Conservation (phyloP, 192 early-diverging fungal species). For the Entomortierella beljakovae region DNA sequence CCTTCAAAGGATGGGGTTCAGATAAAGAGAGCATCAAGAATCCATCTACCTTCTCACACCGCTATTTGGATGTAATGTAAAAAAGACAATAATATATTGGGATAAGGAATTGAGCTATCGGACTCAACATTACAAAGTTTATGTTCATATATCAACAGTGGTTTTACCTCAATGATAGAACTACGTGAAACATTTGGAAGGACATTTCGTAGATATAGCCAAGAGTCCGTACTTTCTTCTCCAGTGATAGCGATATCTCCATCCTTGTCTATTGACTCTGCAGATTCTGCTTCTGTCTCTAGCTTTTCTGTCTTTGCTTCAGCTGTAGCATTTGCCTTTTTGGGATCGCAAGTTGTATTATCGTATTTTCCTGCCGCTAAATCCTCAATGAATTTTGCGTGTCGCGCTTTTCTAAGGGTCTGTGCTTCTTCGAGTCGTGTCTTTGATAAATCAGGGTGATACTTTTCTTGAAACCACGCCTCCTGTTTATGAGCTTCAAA, state of each 20-base stretch:
- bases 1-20: conserved; percentile 86
- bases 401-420: conserved; percentile 63
- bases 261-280: conserved; percentile 22
- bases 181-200: conserved; percentile 37
- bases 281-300: conserved; percentile 17
- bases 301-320: conserved; percentile 28
- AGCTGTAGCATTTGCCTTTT: too few relatives aligned
- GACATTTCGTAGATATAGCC: conserved; percentile 36
- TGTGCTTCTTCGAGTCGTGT: conserved; percentile 63
- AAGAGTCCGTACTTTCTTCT: conserved; percentile 1
- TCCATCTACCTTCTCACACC: conserved; percentile 76
- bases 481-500: conserved; percentile 81
- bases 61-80: conserved; percentile 45
- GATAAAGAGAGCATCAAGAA: conserved; percentile 88
- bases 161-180: conserved; percentile 39
- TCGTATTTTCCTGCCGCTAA: conserved; percentile 81
- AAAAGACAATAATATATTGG: not conserved
- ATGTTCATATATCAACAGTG: not conserved
- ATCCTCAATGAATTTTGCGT: conserved; percentile 71
- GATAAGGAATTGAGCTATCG: not conserved
- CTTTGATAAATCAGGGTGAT: conserved; percentile 81
- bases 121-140: not conserved
- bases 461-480: conserved; percentile 95
- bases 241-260: conserved; percentile 16
- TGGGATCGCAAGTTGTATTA: conserved; percentile 53